A percentile compares a stretch with the other conserved stretches of the same genome.
phyloP scores from a whole-genome alignment of 306 rosid species.

The Trifolium dubium region DNA sequence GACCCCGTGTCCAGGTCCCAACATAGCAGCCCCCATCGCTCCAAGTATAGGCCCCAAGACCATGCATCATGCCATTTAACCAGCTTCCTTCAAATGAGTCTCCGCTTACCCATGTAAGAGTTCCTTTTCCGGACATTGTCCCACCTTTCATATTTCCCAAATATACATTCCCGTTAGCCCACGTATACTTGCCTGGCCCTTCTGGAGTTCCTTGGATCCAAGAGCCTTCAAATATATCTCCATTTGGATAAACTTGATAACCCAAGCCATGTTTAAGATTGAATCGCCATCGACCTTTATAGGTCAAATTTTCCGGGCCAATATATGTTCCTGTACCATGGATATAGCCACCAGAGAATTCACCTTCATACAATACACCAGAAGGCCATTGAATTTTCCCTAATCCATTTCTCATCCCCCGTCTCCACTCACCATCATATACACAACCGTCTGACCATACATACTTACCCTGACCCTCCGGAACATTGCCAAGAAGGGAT shows the following conservation, averaged over 20 bases:
- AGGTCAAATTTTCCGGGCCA: slow-evolving; percentile 62
- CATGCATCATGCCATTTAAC: slow-evolving; percentile 95
- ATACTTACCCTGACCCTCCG: slow-evolving; percentile 87
- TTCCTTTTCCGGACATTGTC: slow-evolving; percentile 95
- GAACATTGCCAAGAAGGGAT: slow-evolving; percentile 73
- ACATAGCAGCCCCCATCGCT: slow-evolving; percentile 94
- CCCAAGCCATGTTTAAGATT: slow-evolving; percentile 95
- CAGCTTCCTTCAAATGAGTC: slow-evolving; percentile 96
- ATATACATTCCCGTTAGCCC: slow-evolving; percentile 91
- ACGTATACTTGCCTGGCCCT: slow-evolving; percentile 94
- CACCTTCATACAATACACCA: slow-evolving; percentile 83
- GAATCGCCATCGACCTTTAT: slow-evolving; percentile 93
- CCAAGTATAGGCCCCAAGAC: slow-evolving; percentile 93
- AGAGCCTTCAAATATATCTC: slow-evolving; percentile 92
- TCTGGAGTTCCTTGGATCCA: slow-evolving; percentile 96
- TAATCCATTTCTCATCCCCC: slow-evolving; percentile 88
- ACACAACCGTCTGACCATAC: slow-evolving; percentile 88
- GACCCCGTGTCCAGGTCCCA: slow-evolving; percentile 93
- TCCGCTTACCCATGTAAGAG: slow-evolving; percentile 88
- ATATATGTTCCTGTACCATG: slow-evolving; percentile 81
- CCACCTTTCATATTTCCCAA: slow-evolving; percentile 96
- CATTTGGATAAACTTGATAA: slow-evolving; percentile 82
- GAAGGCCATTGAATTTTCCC: slow-evolving; percentile 79
- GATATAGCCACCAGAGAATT: slow-evolving; percentile 88
- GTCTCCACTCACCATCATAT: slow-evolving; percentile 96